Conservation (phyloP, 257 asterid species). For the Solanum acaule region DNA sequence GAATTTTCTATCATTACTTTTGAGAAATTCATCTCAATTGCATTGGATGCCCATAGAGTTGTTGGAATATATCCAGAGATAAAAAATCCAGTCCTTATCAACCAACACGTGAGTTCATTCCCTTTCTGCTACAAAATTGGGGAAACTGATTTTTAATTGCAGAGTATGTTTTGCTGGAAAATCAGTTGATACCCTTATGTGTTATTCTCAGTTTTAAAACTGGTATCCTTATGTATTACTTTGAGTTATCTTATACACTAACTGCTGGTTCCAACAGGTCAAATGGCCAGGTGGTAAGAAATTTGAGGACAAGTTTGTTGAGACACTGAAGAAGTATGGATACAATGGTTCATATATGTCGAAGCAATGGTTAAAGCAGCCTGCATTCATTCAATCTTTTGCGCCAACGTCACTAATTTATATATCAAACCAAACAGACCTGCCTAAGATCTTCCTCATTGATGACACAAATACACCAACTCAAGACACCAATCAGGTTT, state of each 20-base stretch:
- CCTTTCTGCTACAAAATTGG: slow-evolving; percentile 3
- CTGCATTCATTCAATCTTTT: slow-evolving; percentile 86
- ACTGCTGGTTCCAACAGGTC: slow-evolving; percentile 39
- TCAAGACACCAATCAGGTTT: slow-evolving; percentile 95
- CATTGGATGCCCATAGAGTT: slow-evolving; percentile 75
- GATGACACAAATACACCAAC: slow-evolving; percentile 45
- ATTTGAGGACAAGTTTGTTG: slow-evolving; percentile 82
- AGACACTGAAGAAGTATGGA: slow-evolving; percentile 65
- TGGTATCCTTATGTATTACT: background rate
- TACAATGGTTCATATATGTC: slow-evolving; percentile 84
- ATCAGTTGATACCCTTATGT: background rate
- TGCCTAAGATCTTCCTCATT: slow-evolving; percentile 76
- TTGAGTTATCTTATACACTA: background rate
- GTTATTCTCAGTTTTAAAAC: background rate
- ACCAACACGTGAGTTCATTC: slow-evolving; percentile 57
- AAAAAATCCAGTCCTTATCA: slow-evolving; percentile 80
- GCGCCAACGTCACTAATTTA: slow-evolving; percentile 83
- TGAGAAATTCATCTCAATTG: slow-evolving; percentile 78
- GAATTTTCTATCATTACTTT: slow-evolving; percentile 71
- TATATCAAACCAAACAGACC: slow-evolving; percentile 60
- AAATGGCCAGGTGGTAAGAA: slow-evolving; percentile 81
- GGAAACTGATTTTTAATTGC: background rate
- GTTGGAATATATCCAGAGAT: slow-evolving; percentile 99
- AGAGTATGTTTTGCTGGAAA: background rate
- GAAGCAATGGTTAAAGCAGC: slow-evolving; percentile 73